Evolutionary conservation across 441 rosid genomes (phyloP), one percentile per base, ranked within the genome.

Genomic region (Gossypium davidsonii): DNA sequence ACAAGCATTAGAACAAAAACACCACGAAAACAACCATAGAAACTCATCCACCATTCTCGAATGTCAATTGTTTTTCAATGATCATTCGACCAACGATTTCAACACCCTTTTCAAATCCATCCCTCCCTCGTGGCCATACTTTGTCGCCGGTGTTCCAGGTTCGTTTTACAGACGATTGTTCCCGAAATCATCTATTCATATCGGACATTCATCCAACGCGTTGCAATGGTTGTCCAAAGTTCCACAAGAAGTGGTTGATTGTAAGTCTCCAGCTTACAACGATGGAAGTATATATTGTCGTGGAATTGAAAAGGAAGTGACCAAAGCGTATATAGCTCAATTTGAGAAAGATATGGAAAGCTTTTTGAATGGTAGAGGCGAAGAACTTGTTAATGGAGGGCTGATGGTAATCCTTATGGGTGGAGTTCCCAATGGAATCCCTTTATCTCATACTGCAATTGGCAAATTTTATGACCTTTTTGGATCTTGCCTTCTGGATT

Each of bases 101-200:
- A 73, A 73, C 52, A 64, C 71, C 6, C 63, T 73, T 21, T 55
- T 73, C 70, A n/a, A 48, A 53, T 31, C 61, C 15, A 2, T 73
- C 61, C 76, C 76, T 37, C 76, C 39, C 6, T 21, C 76, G 2
- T 6, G 71, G 61, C n/a, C 34, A 2, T 64, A 73, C 71, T 73
- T 53, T 3, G 64, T 61, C 0, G 55, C 71, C 0, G 76, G 70
- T 4, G 76, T 73, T 3, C 76, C 76, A 2, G 76, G 76, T 55
- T 63, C 71, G 0, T 73, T 73, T 39, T 63, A 70, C 1, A 55
- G 76, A 3, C 62, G 76, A 3, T 52, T 73, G 8, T 64, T 73
- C 52, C 71, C 71, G 0, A 63, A 23, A 64, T 52, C 76, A 8
- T 49, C 62, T 3, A 14, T 73, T 37, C 76, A 73, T 34, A 39